These are phyloP conservation scores for Aristolochia contorta DNA, from an alignment of 164 flowering plant genomes.

Conservation along the genomic window DNA sequence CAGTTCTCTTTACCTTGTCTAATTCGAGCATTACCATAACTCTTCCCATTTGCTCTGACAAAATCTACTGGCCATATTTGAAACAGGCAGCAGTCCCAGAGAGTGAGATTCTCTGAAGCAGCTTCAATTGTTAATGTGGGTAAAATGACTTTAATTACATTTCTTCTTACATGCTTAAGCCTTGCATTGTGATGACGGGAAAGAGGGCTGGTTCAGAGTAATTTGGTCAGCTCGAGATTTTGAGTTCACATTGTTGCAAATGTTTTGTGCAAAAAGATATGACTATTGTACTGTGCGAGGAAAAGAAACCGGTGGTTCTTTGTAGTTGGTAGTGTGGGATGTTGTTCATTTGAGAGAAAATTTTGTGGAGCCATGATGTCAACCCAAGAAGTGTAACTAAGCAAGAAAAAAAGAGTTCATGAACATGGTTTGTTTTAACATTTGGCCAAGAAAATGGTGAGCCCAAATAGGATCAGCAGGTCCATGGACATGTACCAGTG, in stretches of 20 bases:
- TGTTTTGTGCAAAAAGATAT: background rate
- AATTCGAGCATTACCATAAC: background rate
- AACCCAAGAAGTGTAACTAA: no score
- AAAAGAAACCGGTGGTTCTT: no score
- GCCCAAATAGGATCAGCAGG: no score
- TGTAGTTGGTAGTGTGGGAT: no score
- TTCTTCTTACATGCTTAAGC: conserved; percentile 15
- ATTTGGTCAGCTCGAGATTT: background rate
- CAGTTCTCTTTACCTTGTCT: background rate
- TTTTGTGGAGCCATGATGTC: no score
- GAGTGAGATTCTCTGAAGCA: conserved; percentile 45
- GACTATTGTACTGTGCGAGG: no score
- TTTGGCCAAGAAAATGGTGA: no score
- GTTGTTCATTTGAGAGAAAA: no score
- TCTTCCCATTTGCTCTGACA: background rate
- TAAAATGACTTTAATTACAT: conserved; percentile 16
- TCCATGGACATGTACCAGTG: no score
- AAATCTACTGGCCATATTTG: background rate
- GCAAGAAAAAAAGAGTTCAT: no score
- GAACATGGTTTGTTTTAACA: no score
- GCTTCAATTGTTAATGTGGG: conserved; percentile 11
- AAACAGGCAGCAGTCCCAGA: conserved; percentile 53
- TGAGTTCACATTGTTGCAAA: background rate
- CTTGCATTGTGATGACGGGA: conserved; percentile 1
- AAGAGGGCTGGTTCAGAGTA: background rate